A percentile compares a stretch with the other conserved stretches of the same genome.
Conservation (phyloP, 129 eudicot species). For the Chrysanthemum seticuspe region DNA sequence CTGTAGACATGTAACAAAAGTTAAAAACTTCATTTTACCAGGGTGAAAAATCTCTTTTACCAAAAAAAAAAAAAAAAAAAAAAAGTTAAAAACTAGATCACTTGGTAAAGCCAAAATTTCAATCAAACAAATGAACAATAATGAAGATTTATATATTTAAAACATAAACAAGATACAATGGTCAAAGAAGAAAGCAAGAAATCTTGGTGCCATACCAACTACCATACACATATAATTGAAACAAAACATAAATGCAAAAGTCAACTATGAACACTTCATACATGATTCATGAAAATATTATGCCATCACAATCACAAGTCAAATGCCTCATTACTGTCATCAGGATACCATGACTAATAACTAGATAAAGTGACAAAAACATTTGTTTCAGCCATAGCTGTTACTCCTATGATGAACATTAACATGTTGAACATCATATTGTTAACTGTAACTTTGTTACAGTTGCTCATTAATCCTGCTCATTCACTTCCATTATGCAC, state of each 20-base stretch:
- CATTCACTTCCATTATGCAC: constrained; percentile 50
- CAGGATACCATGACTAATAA: constrained; percentile 21
- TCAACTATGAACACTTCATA: constrained; percentile 44
- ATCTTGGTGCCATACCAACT: constrained; percentile 39
- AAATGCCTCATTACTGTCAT: constrained; percentile 3
- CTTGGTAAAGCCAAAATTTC: not conserved
- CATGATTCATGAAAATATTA: constrained; percentile 21
- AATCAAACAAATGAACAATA: not conserved
- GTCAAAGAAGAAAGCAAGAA: constrained; percentile 3
- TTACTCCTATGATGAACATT: constrained; percentile 14
- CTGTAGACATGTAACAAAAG: too few species aligned
- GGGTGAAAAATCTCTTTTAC: too few species aligned
- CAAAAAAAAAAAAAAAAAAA: too few species aligned
- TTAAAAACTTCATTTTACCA: too few species aligned
- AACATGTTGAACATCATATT: constrained; percentile 8
- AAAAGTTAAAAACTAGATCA: not conserved
- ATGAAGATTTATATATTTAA: not conserved
- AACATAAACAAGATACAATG: not conserved
- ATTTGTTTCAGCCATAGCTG: constrained; percentile 27
- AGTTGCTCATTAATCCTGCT: constrained; percentile 21
- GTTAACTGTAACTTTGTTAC: constrained; percentile 17
- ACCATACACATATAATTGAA: constrained; percentile 23
- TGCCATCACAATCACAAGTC: constrained; percentile 25
- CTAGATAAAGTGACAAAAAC: constrained; percentile 8
- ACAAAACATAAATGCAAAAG: constrained; percentile 29